Conservation (phyloP, 352 stramenopile genomes). For the Pythium diclinum region DNA sequence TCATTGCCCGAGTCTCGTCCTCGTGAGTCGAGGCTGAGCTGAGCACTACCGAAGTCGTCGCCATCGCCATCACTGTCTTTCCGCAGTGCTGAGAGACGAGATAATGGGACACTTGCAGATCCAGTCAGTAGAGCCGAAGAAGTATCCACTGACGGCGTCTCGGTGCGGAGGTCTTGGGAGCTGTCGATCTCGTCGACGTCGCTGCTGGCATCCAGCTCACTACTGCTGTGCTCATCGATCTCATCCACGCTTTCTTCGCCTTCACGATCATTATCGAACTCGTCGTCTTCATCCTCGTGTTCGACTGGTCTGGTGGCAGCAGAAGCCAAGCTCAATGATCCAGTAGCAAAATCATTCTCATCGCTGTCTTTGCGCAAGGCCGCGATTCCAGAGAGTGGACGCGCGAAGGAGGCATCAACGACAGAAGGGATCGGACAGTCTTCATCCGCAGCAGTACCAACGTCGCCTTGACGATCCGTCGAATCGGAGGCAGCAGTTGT, state of each 20-base stretch:
- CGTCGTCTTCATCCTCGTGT: not conserved
- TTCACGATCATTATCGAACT: not conserved
- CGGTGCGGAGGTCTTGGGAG: not conserved
- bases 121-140: not conserved
- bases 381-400: constrained; percentile 5
- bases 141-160: not conserved
- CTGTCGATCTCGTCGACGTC: not conserved
- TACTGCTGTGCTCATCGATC: not conserved
- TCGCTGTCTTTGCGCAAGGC: not conserved
- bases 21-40: not conserved
- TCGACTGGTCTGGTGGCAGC: not conserved
- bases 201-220: not conserved
- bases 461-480: too few species aligned
- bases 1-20: not conserved
- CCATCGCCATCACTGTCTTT: not conserved
- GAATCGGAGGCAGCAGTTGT: too few species aligned
- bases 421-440: too few species aligned
- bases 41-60: not conserved
- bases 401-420: too few species aligned
- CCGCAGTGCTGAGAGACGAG: not conserved
- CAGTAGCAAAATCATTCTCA: not conserved
- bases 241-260: not conserved
- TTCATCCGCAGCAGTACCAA: too few species aligned
- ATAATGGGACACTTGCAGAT: not conserved
- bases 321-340: not conserved